Evolutionary conservation across 495 filamentous ascomycete species (phyloP), one percentile per base, ranked within the genome.

Genomic region (Tuber brumale): DNA sequence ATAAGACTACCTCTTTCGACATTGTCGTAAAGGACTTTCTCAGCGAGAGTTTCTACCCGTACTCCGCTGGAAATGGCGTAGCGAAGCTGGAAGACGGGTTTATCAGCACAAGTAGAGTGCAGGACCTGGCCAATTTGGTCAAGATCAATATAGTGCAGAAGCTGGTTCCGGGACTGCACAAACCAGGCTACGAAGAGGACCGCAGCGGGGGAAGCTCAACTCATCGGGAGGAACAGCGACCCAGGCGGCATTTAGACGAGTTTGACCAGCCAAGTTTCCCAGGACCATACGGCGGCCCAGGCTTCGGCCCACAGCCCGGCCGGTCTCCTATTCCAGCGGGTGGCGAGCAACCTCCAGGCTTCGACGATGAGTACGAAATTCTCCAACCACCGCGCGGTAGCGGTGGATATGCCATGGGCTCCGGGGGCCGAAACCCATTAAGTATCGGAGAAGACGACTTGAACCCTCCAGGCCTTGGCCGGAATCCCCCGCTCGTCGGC

Each of bases 291-390:
- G 87, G 87, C 72, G 72, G 71, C 42, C 76, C 74, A 2, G 72
- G 61, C 44, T 71, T n/a, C 80, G 76, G 8, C 42, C 83, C 82
- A 3, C 83, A 86, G 19, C 90, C 88, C 0, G 75, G 70, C 10
- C 76, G 57, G 3, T 87, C 86, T 14, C 92, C 92, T 1, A 84
- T 90, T 41, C 94, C 94, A 31, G 84, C 87, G 1, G 92, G 88
- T n/a, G 94, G 94, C 74, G 93, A 96, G 77, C 88, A 90, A 0
- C 93, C 94, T 0, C 95, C 95, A 5, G 94, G 89, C 31, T 98
- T 98, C 80, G 95, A 97, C 76, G 94, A 98, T 85, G 94, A 97
- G 79, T 93, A 92, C 81, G 93, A 98, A 73, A 87, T 98, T 71
- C 88, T 92, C 71, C 86, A 89, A 1, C 93, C 90, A 2, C 88